These are phyloP conservation scores for Hygrophila difformis DNA, from an alignment of 257 asterid genomes.

Conservation along the genomic window DNA sequence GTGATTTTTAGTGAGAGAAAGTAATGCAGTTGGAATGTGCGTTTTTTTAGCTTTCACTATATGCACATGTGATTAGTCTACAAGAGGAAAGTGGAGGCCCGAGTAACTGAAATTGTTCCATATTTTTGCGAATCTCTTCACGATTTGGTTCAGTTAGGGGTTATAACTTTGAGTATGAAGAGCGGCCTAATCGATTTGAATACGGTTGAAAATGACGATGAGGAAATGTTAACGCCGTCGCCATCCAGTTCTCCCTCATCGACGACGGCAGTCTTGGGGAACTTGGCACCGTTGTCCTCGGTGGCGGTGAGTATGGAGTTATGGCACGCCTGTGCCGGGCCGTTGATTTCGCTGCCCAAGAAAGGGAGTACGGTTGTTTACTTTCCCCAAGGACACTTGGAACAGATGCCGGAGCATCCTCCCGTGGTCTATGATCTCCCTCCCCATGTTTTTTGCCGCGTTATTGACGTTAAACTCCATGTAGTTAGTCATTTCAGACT, in stretches of 20 bases:
- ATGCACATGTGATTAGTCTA: background rate
- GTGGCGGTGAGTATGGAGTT: constrained; percentile 70
- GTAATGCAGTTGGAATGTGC: constrained; percentile 7
- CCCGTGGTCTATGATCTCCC: constrained; percentile 48
- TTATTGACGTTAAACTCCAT: constrained; percentile 83
- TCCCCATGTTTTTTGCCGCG: constrained; percentile 88
- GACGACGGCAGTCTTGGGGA: constrained; percentile 14
- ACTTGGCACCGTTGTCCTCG: constrained; percentile 24
- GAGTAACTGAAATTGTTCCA: background rate
- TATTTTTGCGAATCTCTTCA: background rate
- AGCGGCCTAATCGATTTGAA: constrained; percentile 43
- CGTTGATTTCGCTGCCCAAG: constrained; percentile 85
- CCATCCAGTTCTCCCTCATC: constrained; percentile 17
- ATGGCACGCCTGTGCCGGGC: constrained; percentile 99
- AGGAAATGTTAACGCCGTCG: constrained; percentile 26
- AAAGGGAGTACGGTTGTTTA: constrained; percentile 80
- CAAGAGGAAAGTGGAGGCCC: no score
- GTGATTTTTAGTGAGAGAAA: constrained; percentile 19
- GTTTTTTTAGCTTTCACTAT: background rate
- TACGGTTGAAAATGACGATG: constrained; percentile 31
- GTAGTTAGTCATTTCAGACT: constrained; percentile 22
- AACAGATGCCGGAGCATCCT: constrained; percentile 55
- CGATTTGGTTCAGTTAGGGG: constrained; percentile 18
- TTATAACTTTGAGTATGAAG: constrained; percentile 19
- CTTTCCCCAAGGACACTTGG: constrained; percentile 91